Conservation (phyloP, 306 rosid genomes). For the Citrullus amarus region DNA sequence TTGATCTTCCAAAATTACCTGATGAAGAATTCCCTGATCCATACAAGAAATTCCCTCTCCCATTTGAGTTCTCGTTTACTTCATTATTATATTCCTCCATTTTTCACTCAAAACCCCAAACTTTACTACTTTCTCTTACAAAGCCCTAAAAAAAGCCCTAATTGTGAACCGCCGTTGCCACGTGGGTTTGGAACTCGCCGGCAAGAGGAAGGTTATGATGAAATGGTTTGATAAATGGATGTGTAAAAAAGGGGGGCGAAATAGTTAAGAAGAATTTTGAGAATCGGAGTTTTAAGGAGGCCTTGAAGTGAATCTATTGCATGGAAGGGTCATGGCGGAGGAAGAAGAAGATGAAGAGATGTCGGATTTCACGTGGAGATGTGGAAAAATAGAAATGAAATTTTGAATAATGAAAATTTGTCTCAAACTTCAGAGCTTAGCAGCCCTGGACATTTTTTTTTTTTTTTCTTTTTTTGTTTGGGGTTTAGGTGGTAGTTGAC, state of each 20-base stretch:
- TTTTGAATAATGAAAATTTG: neutral
- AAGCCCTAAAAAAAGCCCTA: conserved; percentile 6
- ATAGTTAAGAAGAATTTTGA: neutral
- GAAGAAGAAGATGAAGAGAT: neutral
- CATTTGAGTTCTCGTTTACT: conserved; percentile 36
- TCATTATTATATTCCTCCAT: conserved; percentile 66
- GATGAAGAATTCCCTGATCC: conserved; percentile 22
- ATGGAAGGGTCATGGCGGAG: neutral
- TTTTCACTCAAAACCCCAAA: neutral
- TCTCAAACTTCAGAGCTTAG: neutral
- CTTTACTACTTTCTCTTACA: neutral
- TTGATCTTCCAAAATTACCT: conserved; percentile 29
- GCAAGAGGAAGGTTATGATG: neutral
- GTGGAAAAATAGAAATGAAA: neutral
- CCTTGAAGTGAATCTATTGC: conserved; percentile 10
- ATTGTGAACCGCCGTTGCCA: neutral
- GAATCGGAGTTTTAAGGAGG: neutral
- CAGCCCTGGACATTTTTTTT: neutral
- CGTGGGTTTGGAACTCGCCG: neutral
- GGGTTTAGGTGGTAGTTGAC: conserved; percentile 6
- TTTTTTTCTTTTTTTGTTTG: neutral
- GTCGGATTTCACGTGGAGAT: neutral
- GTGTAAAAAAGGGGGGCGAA: neutral
- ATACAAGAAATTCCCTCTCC: conserved; percentile 69
- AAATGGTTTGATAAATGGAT: neutral